phyloP scores from a whole-genome alignment of 352 stramenopile species.

The Detonula confervacea region DNA sequence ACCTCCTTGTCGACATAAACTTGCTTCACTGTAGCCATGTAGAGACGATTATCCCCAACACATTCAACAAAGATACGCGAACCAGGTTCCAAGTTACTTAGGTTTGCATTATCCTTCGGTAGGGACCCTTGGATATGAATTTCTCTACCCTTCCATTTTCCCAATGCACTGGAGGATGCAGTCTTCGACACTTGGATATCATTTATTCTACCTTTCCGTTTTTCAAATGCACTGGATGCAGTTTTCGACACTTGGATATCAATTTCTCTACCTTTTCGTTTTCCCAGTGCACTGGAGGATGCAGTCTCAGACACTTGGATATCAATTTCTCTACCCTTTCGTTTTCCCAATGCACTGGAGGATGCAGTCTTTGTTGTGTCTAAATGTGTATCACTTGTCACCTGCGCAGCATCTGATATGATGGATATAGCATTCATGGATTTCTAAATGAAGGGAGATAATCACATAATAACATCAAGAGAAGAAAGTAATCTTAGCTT shows the following conservation, averaged over 20 bases:
- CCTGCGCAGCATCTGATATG: neutral
- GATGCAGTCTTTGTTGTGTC: neutral
- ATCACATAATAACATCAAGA: too few species aligned
- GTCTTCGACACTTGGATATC: neutral
- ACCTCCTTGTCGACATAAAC: constrained; percentile 33
- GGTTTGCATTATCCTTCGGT: constrained; percentile 14
- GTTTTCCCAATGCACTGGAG: neutral
- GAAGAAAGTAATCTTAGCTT: neutral
- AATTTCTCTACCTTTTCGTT: too few species aligned
- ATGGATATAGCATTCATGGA: neutral
- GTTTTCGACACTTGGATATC: too few species aligned
- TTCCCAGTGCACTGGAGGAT: too few species aligned
- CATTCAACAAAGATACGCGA: constrained; percentile 54
- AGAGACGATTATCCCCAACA: constrained; percentile 42
- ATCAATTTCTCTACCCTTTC: constrained; percentile 3
- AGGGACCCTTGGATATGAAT: neutral
- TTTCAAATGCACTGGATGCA: too few species aligned
- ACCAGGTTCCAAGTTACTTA: constrained; percentile 25
- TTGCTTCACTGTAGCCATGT: constrained; percentile 60
- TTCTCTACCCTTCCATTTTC: constrained; percentile 14
- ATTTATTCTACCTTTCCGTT: neutral
- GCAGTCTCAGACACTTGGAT: too few species aligned
- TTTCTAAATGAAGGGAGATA: constrained; percentile 6
- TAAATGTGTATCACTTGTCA: neutral
- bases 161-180: neutral